Percentiles rank a stretch among this genome's conserved stretches.
Conservation (phyloP, 306 rosid genomes). For the Trifolium subterraneum region DNA sequence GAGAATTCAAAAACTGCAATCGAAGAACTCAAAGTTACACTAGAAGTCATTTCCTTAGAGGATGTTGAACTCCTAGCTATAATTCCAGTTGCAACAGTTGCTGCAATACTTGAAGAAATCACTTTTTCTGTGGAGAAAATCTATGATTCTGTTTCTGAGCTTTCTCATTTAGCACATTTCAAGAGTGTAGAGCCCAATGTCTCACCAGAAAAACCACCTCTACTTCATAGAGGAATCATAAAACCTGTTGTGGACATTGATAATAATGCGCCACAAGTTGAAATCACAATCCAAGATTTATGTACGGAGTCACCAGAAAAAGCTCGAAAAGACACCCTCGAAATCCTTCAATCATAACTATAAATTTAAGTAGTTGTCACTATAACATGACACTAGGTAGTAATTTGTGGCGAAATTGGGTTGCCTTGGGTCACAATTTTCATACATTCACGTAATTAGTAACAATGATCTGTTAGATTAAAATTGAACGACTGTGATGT, state of each 20-base stretch:
- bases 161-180: slow-evolving; percentile 69
- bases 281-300: slow-evolving; percentile 52
- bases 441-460: not conserved
- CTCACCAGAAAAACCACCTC: slow-evolving; percentile 61
- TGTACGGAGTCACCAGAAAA: slow-evolving; percentile 39
- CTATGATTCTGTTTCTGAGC: slow-evolving; percentile 66
- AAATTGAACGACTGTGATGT: not conserved
- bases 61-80: slow-evolving; percentile 55
- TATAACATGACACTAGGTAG: slow-evolving; percentile 31
- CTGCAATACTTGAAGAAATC: slow-evolving; percentile 67
- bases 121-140: slow-evolving; percentile 67
- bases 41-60: slow-evolving; percentile 50
- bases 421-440: not conserved
- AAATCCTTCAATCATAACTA: slow-evolving; percentile 29
- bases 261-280: slow-evolving; percentile 45
- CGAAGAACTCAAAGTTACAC: slow-evolving; percentile 60
- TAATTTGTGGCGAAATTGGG: not conserved
- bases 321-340: slow-evolving; percentile 17
- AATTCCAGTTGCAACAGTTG: slow-evolving; percentile 66
- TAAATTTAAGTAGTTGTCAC: slow-evolving; percentile 42
- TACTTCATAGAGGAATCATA: slow-evolving; percentile 75
- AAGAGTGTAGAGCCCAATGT: slow-evolving; percentile 46
- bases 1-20: slow-evolving; percentile 60
- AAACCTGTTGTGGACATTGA: slow-evolving; percentile 59
- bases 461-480: not conserved